These are phyloP conservation scores for Globisporangium echinulatum DNA, from an alignment of 352 stramenopile genomes.

Conservation along the genomic window DNA sequence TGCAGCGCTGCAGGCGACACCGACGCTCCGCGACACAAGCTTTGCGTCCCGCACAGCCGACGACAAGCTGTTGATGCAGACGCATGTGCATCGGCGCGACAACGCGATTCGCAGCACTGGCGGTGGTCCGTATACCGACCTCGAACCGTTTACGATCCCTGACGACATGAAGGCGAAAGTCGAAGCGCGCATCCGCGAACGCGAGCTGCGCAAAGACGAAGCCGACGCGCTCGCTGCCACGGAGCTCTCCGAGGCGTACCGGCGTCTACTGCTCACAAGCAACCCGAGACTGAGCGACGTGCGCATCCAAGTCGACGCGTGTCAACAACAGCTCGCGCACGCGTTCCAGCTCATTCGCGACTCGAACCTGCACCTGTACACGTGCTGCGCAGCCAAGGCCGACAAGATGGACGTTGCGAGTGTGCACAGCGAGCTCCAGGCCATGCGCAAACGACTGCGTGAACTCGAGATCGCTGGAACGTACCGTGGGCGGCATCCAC, in stretches of 20 bases:
- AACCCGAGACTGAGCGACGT: slow-evolving; percentile 60
- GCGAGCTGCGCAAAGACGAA: slow-evolving; percentile 44
- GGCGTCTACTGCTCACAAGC: slow-evolving; percentile 45
- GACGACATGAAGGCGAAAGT: slow-evolving; percentile 79
- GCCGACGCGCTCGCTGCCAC: slow-evolving; percentile 30
- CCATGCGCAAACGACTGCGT: slow-evolving; percentile 30
- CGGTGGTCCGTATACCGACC: slow-evolving; percentile 47
- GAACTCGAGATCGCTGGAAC: slow-evolving; percentile 17
- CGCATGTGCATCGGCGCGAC: slow-evolving; percentile 33
- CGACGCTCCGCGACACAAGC: slow-evolving; percentile 9
- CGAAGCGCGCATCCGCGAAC: slow-evolving; percentile 54
- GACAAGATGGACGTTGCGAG: slow-evolving; percentile 39
- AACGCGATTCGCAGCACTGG: slow-evolving; percentile 9
- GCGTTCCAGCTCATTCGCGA: slow-evolving; percentile 60
- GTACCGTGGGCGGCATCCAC: slow-evolving; percentile 6
- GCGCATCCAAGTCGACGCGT: slow-evolving; percentile 51
- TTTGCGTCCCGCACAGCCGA: slow-evolving; percentile 50
- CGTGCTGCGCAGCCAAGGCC: slow-evolving; percentile 55
- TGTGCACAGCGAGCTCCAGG: slow-evolving; percentile 47
- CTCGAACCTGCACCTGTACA: slow-evolving; percentile 62
- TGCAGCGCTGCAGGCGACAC: slow-evolving; percentile 30
- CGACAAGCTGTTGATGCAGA: slow-evolving; percentile 51
- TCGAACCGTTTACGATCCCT: slow-evolving; percentile 67
- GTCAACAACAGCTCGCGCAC: slow-evolving; percentile 57
- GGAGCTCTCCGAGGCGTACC: slow-evolving; percentile 57